Conservation (phyloP, 768 basidiomycete species). For the Sporobolomyces pararoseus region DNA sequence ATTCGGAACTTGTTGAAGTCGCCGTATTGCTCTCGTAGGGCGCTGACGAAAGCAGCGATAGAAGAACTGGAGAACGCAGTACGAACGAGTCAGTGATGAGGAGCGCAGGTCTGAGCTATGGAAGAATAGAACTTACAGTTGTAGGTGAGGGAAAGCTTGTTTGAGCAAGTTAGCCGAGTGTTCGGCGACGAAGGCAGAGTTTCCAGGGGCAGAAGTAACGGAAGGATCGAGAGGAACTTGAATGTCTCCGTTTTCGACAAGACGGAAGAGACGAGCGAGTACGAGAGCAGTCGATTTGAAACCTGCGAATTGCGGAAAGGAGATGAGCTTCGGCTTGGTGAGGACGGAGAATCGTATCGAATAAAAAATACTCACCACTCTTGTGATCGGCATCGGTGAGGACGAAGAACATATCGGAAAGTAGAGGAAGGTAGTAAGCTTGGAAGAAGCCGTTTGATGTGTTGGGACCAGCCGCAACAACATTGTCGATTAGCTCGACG, state of each 20-base stretch:
- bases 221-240: constrained; percentile 77
- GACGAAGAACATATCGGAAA: constrained; percentile 95
- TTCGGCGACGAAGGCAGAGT: constrained; percentile 64
- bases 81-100: background rate
- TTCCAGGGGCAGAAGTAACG: constrained; percentile 61
- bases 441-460: constrained; percentile 93
- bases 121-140: constrained; percentile 58
- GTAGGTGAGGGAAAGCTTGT: constrained; percentile 87
- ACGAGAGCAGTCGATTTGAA: constrained; percentile 69
- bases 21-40: constrained; percentile 50
- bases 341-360: too few species aligned
- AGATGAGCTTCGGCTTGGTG: background rate
- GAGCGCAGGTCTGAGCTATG: background rate
- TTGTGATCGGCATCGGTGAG: constrained; percentile 98
- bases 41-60: constrained; percentile 51
- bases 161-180: constrained; percentile 82
- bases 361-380: constrained; percentile 57
- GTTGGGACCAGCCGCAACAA: constrained; percentile 68
- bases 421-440: constrained; percentile 84
- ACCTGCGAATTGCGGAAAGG: constrained; percentile 48
- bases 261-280: constrained; percentile 88
- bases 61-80: constrained; percentile 45
- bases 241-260: constrained; percentile 76
- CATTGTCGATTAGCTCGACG: constrained; percentile 91
- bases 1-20: constrained; percentile 65